phyloP scores from a whole-genome alignment of 257 asterid species.

The Fraxinus anomala region DNA sequence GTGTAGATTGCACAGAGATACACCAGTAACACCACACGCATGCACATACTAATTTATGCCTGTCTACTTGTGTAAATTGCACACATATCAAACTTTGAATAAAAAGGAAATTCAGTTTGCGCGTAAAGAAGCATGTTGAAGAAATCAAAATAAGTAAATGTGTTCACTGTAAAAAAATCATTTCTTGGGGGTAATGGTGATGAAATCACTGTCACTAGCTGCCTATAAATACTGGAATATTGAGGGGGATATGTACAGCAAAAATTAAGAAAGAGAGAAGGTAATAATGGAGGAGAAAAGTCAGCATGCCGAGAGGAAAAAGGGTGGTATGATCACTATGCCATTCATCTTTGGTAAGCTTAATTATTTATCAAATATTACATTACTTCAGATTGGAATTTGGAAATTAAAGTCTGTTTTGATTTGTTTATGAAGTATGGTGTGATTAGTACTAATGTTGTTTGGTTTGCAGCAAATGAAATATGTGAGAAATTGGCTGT shows the following conservation, averaged over 20 bases:
- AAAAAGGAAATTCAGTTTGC: not conserved
- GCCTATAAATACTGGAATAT: slow-evolving; percentile 51
- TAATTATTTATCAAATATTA: not conserved
- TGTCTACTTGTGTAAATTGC: not conserved
- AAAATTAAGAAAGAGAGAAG: slow-evolving; percentile 28
- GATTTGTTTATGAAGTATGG: not conserved
- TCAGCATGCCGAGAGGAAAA: slow-evolving; percentile 35
- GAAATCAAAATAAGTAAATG: too few relatives aligned
- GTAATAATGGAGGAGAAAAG: slow-evolving; percentile 34
- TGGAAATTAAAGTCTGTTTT: not conserved
- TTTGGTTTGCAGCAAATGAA: slow-evolving; percentile 65
- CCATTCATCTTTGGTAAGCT: slow-evolving; percentile 87
- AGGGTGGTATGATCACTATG: slow-evolving; percentile 85
- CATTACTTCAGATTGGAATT: not conserved
- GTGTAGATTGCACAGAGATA: not conserved
- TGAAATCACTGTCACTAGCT: not conserved
- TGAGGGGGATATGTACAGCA: slow-evolving; percentile 21
- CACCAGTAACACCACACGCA: not conserved
- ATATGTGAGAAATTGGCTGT: slow-evolving; percentile 87
- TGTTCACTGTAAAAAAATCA: not conserved
- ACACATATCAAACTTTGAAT: not conserved
- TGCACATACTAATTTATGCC: too few relatives aligned
- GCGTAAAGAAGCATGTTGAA: not conserved
- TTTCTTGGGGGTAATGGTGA: not conserved
- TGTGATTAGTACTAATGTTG: not conserved